A percentile compares a stretch with the other conserved stretches of the same genome.
These are phyloP conservation scores for Thelephora terrestris DNA, from an alignment of 1,284 basidiomycete genomes.

Conservation along the genomic window DNA sequence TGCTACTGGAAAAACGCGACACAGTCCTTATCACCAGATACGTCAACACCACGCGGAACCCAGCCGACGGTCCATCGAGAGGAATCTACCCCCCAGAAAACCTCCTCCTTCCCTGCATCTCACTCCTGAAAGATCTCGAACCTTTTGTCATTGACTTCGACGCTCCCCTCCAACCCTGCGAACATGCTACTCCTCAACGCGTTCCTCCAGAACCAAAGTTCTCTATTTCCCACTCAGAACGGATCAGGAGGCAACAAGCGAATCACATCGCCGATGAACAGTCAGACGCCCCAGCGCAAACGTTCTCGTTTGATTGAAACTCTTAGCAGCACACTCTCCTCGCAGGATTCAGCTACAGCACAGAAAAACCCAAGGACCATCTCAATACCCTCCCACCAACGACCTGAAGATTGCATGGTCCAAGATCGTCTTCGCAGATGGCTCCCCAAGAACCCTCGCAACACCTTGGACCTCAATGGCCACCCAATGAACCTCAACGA, in stretches of 20 bases:
- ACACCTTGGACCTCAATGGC: not conserved
- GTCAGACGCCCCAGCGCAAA: not conserved
- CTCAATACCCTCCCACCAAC: conserved; percentile 4
- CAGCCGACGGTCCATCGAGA: conserved; percentile 30
- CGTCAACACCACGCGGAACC: conserved; percentile 23
- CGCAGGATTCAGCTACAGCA: not conserved
- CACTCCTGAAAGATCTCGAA: conserved; percentile 17
- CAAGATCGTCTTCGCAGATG: conserved; percentile 14
- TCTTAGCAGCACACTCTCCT: too few relatives aligned
- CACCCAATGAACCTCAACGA: conserved; percentile 3
- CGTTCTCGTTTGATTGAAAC: too few relatives aligned
- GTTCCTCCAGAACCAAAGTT: not conserved
- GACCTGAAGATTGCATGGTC: conserved; percentile 14
- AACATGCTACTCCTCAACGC: conserved; percentile 1
- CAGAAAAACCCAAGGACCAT: not conserved
- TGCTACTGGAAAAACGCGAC: not conserved
- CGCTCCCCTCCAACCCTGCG: not conserved
- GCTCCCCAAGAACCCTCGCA: conserved; percentile 6
- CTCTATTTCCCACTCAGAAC: not conserved
- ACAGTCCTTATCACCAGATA: conserved; percentile 12
- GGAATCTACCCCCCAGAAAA: conserved; percentile 19
- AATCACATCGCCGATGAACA: not conserved
- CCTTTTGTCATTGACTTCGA: conserved; percentile 23
- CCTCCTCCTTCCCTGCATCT: conserved; percentile 24
- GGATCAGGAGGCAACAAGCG: not conserved